These are phyloP conservation scores for Barnettozyma pratensis DNA, from an alignment of 805 yeast species.

Conservation along the genomic window DNA sequence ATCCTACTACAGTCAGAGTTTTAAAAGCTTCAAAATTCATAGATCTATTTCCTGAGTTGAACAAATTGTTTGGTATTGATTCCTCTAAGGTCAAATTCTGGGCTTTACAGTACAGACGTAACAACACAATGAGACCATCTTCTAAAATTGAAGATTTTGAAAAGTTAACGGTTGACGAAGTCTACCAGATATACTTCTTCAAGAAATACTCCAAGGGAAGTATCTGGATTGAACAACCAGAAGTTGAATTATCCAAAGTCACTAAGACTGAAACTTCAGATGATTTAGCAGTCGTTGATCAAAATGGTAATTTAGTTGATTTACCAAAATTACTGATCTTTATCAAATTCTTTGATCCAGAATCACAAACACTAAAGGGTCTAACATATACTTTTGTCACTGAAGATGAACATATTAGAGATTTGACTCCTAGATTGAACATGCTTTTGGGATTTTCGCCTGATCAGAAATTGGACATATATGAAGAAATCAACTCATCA, in stretches of 20 bases:
- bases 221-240: conserved; percentile 63
- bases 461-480: conserved; percentile 33
- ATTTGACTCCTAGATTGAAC: conserved; percentile 37
- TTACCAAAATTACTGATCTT: conserved; percentile 34
- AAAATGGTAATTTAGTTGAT: conserved; percentile 19
- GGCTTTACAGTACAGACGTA: conserved; percentile 61
- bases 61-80: conserved; percentile 36
- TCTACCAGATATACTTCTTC: conserved; percentile 41
- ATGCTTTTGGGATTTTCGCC: conserved; percentile 35
- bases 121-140: conserved; percentile 65
- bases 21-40: conserved; percentile 50
- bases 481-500: conserved; percentile 58
- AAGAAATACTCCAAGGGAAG: conserved; percentile 46
- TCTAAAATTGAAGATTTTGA: conserved; percentile 29
- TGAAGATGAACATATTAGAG: conserved; percentile 39
- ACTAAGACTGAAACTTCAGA: conserved; percentile 7
- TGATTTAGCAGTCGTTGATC: conserved; percentile 10
- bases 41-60: conserved; percentile 46
- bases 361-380: conserved; percentile 53
- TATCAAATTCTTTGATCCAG: conserved; percentile 63
- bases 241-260: conserved; percentile 21
- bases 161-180: conserved; percentile 43
- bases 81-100: conserved; percentile 48
- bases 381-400: conserved; percentile 53
- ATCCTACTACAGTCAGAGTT: conserved; percentile 45